Evolutionary conservation across 176 grass and related monocot species (phyloP), one percentile per base, ranked within the genome.

Genomic region (Aegilops sharonensis): DNA sequence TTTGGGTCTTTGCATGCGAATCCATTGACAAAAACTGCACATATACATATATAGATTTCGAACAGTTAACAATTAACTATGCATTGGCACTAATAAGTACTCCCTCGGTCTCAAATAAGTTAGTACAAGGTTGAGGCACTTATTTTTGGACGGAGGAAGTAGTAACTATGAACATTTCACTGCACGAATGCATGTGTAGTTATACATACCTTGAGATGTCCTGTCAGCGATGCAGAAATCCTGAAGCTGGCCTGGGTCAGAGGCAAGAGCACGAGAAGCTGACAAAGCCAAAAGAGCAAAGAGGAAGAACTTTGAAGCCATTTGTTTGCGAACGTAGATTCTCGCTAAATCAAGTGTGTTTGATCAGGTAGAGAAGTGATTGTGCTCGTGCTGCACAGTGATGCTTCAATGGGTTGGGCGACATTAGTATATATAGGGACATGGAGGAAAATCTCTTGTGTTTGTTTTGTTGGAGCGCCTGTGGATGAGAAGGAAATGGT

Each of bases 211-310:
- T 75, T 50, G 72, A 2, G 72, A 75, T 25, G 8, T 75, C 42
- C 2, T 50, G 83, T 97, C 92, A 4, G 95, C 95, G 37, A 97
- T 86, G 23, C 95, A 97, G 62, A 97, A 56, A 62, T 94, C 95
- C 77, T 97, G 95, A 73, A 97, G 88, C 90, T 92, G 91, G 74
- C 72, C 8, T 5, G 72, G 72, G 72, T 75, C 72, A 2, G 72
- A 75, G 42, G 72, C 24, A 25, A 75, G 27, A 5, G 42, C 72
- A 30, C 9, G 42, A 50, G 42, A 75, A 50, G 15, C 72, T 1
- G 72, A 75, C 27, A 45, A 25, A 30, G 47, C 3, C 72, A 75
- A 50, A 30, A 75, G 3, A 2, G 24, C 14, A 8, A 75, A 23
- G 72, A 50, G 72, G 27, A 75, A 30, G 8, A 50, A 75, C 15